Evolutionary conservation across 2,329 filamentous ascomycete species (phyloP).

Genomic region (Trematosphaeria pertusa): DNA sequence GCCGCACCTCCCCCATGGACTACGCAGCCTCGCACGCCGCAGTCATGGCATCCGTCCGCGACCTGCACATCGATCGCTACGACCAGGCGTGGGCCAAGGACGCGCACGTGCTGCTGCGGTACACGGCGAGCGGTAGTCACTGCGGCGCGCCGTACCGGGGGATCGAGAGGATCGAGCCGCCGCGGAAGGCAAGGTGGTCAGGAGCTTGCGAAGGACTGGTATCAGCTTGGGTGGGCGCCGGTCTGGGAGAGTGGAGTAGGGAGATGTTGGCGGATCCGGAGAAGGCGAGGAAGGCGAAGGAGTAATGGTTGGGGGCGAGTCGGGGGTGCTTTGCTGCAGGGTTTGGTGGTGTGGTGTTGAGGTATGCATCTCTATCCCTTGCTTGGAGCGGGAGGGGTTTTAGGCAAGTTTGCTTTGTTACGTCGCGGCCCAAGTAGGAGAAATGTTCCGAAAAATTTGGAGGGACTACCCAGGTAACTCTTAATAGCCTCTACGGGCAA

Average conservation of each 20-base stretch:
- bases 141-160: slow-evolving; percentile 46
- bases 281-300: slow-evolving; percentile 1
- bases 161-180: slow-evolving; percentile 38
- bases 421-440: too few relatives aligned
- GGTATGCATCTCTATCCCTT: too few relatives aligned
- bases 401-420: too few relatives aligned
- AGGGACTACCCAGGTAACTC: too few relatives aligned
- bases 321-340: too few relatives aligned
- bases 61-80: slow-evolving; percentile 47
- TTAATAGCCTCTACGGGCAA: too few relatives aligned
- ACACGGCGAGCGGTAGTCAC: slow-evolving; percentile 48
- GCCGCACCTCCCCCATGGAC: slow-evolving; percentile 45
- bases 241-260: slow-evolving; percentile 10
- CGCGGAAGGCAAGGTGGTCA: slow-evolving; percentile 45
- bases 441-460: too few relatives aligned
- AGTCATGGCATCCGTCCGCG: slow-evolving; percentile 43
- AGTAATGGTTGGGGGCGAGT: too few relatives aligned
- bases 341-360: too few relatives aligned
- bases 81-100: slow-evolving; percentile 47
- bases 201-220: slow-evolving; percentile 49
- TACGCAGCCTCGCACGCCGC: slow-evolving; percentile 48
- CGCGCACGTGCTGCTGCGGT: slow-evolving; percentile 44
- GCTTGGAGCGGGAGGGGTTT: too few relatives aligned
- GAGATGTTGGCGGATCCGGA: slow-evolving; percentile 5
- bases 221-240: slow-evolving; percentile 30